Base-by-base conservation (phyloP, 2,329 filamentous ascomycete genomes). In the Penicillium sp. region DNA sequence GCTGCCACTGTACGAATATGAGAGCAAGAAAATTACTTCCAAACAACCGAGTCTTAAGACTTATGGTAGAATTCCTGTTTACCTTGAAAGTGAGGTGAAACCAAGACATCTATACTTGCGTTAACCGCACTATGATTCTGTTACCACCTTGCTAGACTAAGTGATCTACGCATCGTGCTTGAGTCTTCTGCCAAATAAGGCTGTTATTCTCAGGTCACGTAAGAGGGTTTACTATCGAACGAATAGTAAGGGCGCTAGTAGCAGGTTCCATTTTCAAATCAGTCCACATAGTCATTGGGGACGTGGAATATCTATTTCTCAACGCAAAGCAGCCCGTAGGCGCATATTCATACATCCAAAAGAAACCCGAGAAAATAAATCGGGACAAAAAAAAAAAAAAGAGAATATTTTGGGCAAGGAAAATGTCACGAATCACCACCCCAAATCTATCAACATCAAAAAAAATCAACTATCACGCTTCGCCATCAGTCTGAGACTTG, bases 281-380 rank as follows among this genome's bases (percentile, higher is more conserved):
- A 41, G 38, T 41, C 16, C 38, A 41, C 28, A 2, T 29, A 12
- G 28, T 29, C 28, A 29, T 29, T 8, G 12, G 9, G 38, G 41
- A 42, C 12, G 24, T 28, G 41, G 6, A 42, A 42, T 42, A 9
- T 26, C 41, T 13, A 42, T 42, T 28, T 38, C 24, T 21, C n/a
- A 47, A 18, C 21, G 9, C 38, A 43, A 41, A 34, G 26, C 36
- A 36, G n/a, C n/a, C 36, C 36, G 36, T 39, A 13, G 34, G 34
- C 34, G 42, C 48, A 51, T 51, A 51, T 45, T 50, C 33, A 31
- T 50, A 50, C 48, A 50, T 26, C 43, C 18, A 45, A 44, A 28
- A 44, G 24, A 29, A 33, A 44, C 18, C 9, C 12, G 12, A 24
- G 16, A 33, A 24, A 45, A n/a, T 52, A 16, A 48, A 39, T 2